Base-by-base conservation (phyloP, 495 filamentous ascomycete genomes). In the Penicillium odoratum region DNA sequence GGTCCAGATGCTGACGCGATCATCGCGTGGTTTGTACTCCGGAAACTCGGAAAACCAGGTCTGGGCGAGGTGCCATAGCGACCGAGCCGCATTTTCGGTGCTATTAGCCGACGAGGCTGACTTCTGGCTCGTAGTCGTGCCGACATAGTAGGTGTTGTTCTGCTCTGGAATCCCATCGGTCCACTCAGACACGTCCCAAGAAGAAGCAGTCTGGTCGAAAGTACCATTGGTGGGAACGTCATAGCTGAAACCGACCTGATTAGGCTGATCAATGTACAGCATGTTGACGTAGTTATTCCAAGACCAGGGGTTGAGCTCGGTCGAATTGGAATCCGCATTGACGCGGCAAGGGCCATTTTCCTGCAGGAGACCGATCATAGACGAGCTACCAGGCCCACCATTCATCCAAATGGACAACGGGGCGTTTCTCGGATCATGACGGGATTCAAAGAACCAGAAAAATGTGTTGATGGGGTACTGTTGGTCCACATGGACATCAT, bases 181-280 rank as follows among this genome's bases (percentile, higher is more conserved):
- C 74, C 65, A 26, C 30, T 66, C 45, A 5, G 76, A 72, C 30
- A 73, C 63, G 30, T 74, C 63, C 59, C 71, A 69, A 8, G 61
- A 55, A 7, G 66, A 67, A 10, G 63, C 62, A 25, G 75, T 56
- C 18, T 79, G 69, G 60, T 81, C 71, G 40, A 68, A 67, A 8
- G 78, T 80, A 25, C 81, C 74, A 40, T 78, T 78, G 13, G 71
- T 73, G 2, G 64, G 61, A 4, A 70, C 60, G 44, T 77, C 76
- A 60, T 87, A 88, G 36, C 81, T 85, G 60, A 88, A 88, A 0
- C 86, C 86, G 3, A 79, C 76, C 29, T 84, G 82, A 40, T 79
- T 81, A 3, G 86, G 86, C 69, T 89, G 82, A 58, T 88, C 85
- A 49, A 89, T 77, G 62, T 83, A 89, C 15, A 86, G 70, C 77